Percentiles rank a stretch among this genome's conserved stretches.
These are phyloP conservation scores for Cyclotella choctawhatcheeana DNA, from an alignment of 108 stramenopile genomes.

Conservation along the genomic window DNA sequence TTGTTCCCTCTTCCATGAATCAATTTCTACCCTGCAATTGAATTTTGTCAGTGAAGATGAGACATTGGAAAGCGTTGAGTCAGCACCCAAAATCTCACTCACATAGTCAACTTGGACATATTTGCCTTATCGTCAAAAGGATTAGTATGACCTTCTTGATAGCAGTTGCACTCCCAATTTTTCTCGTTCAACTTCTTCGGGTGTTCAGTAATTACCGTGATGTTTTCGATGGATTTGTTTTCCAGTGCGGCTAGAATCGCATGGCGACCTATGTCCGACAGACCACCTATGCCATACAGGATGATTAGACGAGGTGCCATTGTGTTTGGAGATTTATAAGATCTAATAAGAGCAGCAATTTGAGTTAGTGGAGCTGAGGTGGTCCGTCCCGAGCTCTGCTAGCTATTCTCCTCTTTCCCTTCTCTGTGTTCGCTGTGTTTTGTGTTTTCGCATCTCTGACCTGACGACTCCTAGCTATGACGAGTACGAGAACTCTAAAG, in stretches of 20 bases:
- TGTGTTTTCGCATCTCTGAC: too few species aligned
- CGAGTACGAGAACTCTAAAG: too few species aligned
- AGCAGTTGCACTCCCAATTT: constrained; percentile 77
- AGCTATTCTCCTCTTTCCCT: too few species aligned
- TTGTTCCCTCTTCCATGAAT: constrained; percentile 39
- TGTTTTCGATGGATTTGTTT: constrained; percentile 35
- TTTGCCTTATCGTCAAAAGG: constrained; percentile 28
- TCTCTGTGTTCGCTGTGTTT: too few species aligned
- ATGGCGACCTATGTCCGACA: constrained; percentile 71
- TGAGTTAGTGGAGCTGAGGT: too few species aligned
- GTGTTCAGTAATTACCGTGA: constrained; percentile 65
- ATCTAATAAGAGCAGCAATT: too few species aligned
- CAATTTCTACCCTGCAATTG: constrained; percentile 42
- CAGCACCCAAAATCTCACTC: too few species aligned
- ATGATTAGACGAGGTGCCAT: constrained; percentile 13
- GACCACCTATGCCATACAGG: constrained; percentile 58
- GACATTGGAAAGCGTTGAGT: too few species aligned
- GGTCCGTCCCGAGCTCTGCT: too few species aligned
- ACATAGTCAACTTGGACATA: constrained; percentile 31
- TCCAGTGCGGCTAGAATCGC: constrained; percentile 70
- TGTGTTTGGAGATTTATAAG: too few species aligned
- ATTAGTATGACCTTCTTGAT: constrained; percentile 31
- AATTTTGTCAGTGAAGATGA: too few species aligned
- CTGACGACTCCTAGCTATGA: too few species aligned
- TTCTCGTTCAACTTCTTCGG: constrained; percentile 54